Percentiles rank a stretch among this genome's conserved stretches.
phyloP scores from a whole-genome alignment of 2,329 filamentous ascomycete genomes.

The Pseudogymnoascus sp. region DNA sequence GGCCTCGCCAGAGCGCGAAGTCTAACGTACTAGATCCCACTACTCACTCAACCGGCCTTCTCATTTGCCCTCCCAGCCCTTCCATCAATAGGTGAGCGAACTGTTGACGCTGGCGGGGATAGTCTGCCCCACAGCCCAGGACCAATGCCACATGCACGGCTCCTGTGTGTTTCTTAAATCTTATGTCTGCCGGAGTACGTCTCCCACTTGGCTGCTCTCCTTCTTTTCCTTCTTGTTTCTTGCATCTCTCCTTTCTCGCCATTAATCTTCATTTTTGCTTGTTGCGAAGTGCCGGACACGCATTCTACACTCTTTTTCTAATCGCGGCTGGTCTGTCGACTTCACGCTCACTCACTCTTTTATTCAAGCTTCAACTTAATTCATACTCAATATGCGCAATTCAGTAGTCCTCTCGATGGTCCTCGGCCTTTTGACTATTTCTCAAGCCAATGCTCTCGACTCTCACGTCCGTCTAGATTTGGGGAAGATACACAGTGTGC shows the following conservation, averaged over 20 bases:
- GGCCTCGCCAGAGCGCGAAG: slow-evolving; percentile 5
- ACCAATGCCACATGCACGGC: background rate
- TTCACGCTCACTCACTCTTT: background rate
- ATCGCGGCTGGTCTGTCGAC: slow-evolving; percentile 7
- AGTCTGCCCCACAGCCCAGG: background rate
- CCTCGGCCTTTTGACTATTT: background rate
- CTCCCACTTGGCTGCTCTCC: background rate
- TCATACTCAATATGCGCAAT: background rate
- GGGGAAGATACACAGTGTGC: background rate
- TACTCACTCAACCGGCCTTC: background rate
- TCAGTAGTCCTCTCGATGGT: background rate
- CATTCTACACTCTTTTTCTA: slow-evolving; percentile 2
- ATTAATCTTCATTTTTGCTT: background rate
- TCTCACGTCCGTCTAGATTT: background rate
- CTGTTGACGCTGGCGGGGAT: background rate
- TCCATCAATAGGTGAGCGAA: background rate
- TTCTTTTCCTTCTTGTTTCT: slow-evolving; percentile 6
- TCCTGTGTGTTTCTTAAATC: slow-evolving; percentile 5
- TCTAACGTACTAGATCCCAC: slow-evolving; percentile 6
- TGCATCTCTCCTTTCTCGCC: background rate
- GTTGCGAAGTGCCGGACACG: background rate
- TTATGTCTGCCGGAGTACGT: background rate
- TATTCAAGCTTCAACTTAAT: background rate
- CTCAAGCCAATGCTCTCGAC: background rate
- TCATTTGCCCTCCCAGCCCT: background rate